Evolutionary conservation across 257 asterid genomes (phyloP).

Genomic region (Oldenlandia corymbosa): DNA sequence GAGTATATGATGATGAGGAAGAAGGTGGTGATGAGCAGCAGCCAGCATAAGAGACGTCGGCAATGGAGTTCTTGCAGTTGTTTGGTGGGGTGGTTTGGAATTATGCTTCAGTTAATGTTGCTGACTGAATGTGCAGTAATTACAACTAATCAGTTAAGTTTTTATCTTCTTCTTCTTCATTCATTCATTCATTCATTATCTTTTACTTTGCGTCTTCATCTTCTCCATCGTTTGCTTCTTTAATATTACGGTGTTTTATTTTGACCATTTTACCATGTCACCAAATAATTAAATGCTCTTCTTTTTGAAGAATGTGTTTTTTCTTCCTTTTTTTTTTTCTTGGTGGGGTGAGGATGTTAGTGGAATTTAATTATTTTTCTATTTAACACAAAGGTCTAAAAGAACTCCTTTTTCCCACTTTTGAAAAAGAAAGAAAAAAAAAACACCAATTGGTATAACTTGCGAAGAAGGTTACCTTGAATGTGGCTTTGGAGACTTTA

Average conservation of each 20-base stretch:
- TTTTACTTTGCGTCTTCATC: no score
- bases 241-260: no score
- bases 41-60: neutral
- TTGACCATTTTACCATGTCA: no score
- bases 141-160: constrained; percentile 2
- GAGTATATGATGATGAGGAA: neutral
- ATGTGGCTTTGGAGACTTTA: neutral
- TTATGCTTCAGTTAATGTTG: constrained; percentile 1
- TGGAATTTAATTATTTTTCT: neutral
- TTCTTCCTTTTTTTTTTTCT: neutral
- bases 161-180: neutral
- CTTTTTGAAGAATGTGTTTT: no score
- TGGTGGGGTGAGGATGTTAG: neutral
- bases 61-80: neutral
- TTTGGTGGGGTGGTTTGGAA: neutral
- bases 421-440: neutral
- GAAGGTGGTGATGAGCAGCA: neutral
- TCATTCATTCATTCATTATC: neutral
- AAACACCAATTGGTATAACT: neutral
- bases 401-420: neutral
- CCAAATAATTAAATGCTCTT: neutral
- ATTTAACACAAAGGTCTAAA: no score
- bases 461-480: neutral
- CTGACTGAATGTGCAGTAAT: constrained; percentile 6
- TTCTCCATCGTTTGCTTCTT: no score